Evolutionary conservation across 2,329 filamentous ascomycete species (phyloP), one percentile per base, ranked within the genome.

Genomic region (Talaromyces sp.): DNA sequence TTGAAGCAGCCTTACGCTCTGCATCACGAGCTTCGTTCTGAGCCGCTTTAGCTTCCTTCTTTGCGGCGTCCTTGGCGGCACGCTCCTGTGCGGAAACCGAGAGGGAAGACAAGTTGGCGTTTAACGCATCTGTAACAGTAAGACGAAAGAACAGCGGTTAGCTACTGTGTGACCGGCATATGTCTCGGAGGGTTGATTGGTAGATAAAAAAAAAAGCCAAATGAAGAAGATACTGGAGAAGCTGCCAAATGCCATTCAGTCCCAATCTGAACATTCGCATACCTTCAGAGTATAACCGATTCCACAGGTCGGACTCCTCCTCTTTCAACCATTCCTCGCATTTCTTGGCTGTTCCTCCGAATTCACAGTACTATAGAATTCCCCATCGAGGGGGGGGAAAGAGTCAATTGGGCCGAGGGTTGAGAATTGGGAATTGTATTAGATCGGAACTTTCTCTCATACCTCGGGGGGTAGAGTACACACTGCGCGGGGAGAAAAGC

Each of bases 291-390:
- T 96, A 97, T 74, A 99, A 83, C 65, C 80, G 80, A 57, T 83
- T 75, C 75, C 96, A 95, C 72, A 97, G 78, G 42, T 82, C 80
- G 3, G 86, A 83, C 65, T 96, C 82, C 61, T 86, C 82, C 60
- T 86, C 84, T 67, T 90, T 79, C 17, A 99, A 86, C 94, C 94
- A 99, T 73, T 97, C 92, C 75, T 93, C 89, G 78, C 94, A 99
- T 78, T 97, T 99, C 77, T 91, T 96, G 20, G 89, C 87, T 35
- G 92, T 97, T 61, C 92, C 93, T 69, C 94, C 94, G 75, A 97
- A 97, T 78, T 99, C 94, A 80, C 94, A 99, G 79, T 97, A 99
- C 94, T 97, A n/a, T n/a, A n/a, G n/a, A 77, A 63, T 75, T 54
- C 30, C 40, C 36, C 42, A 29, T 22, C 14, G 36, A 40, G n/a